A percentile compares a stretch with the other conserved stretches of the same genome.
Conservation (phyloP, 2,329 filamentous ascomycete species). For the Fusarium redolens region DNA sequence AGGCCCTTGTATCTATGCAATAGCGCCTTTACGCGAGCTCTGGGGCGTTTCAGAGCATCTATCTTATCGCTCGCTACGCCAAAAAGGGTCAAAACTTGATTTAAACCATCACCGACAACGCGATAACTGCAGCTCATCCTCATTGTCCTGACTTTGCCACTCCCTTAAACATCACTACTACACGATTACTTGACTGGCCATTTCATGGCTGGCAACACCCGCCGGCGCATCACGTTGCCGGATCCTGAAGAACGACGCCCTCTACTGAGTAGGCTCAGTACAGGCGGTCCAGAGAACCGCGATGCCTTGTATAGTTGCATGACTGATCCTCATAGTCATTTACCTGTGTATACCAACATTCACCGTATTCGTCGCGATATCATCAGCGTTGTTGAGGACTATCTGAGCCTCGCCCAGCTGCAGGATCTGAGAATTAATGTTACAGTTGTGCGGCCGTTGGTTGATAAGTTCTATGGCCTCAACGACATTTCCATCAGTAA, state of each 20-base stretch:
- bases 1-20: not conserved
- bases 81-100: conserved; percentile 30
- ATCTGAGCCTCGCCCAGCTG: conserved; percentile 78
- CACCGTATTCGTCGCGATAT: conserved; percentile 76
- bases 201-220: conserved; percentile 40
- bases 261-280: conserved; percentile 49
- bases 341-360: conserved; percentile 83
- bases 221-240: conserved; percentile 48
- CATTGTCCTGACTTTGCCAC: not conserved
- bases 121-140: conserved; percentile 12
- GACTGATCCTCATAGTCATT: conserved; percentile 68
- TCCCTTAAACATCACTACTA: not conserved
- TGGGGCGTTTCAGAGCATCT: not conserved
- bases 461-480: conserved; percentile 84
- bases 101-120: conserved; percentile 17
- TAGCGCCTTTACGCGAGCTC: conserved; percentile 2
- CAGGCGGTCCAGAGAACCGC: conserved; percentile 42
- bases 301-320: conserved; percentile 63
- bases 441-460: conserved; percentile 80
- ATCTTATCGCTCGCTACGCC: conserved; percentile 30
- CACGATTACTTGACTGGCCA: not conserved
- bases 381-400: conserved; percentile 70
- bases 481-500: conserved; percentile 82
- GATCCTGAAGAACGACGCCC: conserved; percentile 51
- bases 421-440: conserved; percentile 85